Base-by-base conservation (phyloP, 768 basidiomycete species). In the Hypholoma sublateritium region DNA sequence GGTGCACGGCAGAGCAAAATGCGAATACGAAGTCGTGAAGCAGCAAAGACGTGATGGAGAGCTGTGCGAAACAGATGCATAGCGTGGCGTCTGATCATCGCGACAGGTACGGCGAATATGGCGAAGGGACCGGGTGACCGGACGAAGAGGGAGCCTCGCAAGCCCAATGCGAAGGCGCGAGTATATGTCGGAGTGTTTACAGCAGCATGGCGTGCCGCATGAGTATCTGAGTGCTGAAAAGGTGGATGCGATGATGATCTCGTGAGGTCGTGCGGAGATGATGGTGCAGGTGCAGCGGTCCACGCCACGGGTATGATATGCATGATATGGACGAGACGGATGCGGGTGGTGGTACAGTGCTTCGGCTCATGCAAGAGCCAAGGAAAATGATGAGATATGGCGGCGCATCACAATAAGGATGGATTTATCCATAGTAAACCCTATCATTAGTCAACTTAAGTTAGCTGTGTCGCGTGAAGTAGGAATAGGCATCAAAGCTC, bases 401-500 rank as follows among this genome's bases (percentile, higher is more conserved):
- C 43, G 48, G 32, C 45, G 25, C 8, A 45, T 37, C 43, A 24
- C 49, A 16, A 32, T 37, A 50, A 32, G 53, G 12, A 57, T 19
- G 24, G 56, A 53, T 53, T 69, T 62, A 71, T 61, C 68, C 70
- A 55, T 71, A 71, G 62, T 66, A 64, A 36, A 71, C 61, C 56
- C 70, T 71, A 54, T 57, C 35, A 50, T 57, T 39, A 50, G 39
- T 13, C 50, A 48, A 47, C 42, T 14, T 39, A 35, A 56, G 25
- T 56, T 39, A 54, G 53, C 37, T 50, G 37, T 53, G 37, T 55
- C 39, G 39, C 19, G 16, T 49, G 6, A n/a, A 17, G 13, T 8
- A 25, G 37, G 39, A 51, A 53, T 28, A 57, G 16, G 41, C 41
- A 48, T 28, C 17, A 56, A 39, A 57, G 76, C 88, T 79, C 71